Conservation (phyloP, 306 rosid genomes). For the Gastrolobium bilobum region DNA sequence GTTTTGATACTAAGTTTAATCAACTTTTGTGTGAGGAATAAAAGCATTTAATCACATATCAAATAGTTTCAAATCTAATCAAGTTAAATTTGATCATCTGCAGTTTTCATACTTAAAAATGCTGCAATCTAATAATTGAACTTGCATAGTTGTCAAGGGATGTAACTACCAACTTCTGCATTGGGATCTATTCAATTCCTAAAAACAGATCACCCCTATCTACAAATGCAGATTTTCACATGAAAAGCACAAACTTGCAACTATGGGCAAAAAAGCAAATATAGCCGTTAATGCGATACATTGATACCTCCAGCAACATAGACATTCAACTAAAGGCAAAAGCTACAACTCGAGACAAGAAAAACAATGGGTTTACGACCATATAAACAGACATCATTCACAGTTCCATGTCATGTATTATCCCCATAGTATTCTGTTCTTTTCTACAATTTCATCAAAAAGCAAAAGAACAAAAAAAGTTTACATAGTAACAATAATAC, state of each 20-base stretch:
- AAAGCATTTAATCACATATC: conserved; percentile 2
- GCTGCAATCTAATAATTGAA: conserved; percentile 15
- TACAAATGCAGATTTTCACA: neutral
- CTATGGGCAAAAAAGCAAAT: neutral
- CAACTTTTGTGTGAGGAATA: neutral
- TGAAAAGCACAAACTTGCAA: neutral
- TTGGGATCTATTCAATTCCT: conserved; percentile 21
- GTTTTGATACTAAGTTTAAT: neutral
- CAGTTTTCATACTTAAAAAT: conserved; percentile 3
- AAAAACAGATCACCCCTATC: conserved; percentile 1
- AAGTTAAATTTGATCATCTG: neutral
- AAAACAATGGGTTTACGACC: neutral
- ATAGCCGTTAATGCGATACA: conserved; percentile 8
- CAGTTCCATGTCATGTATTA: neutral
- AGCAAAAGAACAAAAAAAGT: neutral
- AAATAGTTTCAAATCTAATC: conserved; percentile 8
- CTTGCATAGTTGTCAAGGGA: neutral
- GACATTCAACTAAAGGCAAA: conserved; percentile 26
- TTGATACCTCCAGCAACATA: neutral
- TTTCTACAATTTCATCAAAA: neutral
- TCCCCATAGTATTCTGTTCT: neutral
- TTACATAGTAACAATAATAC: conserved; percentile 53
- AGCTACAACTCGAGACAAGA: conserved; percentile 32
- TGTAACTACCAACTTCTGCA: conserved; percentile 19
- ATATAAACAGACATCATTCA: neutral